phyloP scores from a whole-genome alignment of 345 rosid genomes.

The Isatis tinctoria region DNA sequence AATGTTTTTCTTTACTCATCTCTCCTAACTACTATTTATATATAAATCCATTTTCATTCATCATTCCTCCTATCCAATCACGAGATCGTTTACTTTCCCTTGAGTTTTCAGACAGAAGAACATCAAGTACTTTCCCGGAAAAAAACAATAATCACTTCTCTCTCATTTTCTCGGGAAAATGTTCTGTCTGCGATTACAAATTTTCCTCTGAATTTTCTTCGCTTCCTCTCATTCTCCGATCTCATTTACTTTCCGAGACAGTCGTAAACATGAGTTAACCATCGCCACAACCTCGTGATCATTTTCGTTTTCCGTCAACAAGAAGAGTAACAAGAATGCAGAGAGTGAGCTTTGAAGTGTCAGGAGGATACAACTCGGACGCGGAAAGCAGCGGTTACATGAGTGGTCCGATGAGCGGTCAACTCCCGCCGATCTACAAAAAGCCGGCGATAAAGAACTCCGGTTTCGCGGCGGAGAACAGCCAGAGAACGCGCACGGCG shows the following conservation, averaged over 20 bases:
- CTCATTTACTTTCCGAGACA: neutral
- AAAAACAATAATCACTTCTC: neutral
- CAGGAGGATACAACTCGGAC: slow-evolving; percentile 43
- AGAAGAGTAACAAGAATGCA: neutral
- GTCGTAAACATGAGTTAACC: neutral
- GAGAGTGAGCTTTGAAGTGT: slow-evolving; percentile 35
- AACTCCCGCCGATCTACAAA: slow-evolving; percentile 42
- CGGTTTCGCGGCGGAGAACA: slow-evolving; percentile 19
- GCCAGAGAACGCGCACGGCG: slow-evolving; percentile 14
- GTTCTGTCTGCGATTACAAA: neutral
- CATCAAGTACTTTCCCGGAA: slow-evolving; percentile 6
- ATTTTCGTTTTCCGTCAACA: neutral
- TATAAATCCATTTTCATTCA: neutral
- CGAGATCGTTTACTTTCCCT: slow-evolving; percentile 4
- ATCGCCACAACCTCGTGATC: neutral
- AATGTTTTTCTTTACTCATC: neutral
- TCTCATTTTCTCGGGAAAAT: slow-evolving; percentile 19
- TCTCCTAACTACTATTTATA: slow-evolving; percentile 10
- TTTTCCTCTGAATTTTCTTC: neutral
- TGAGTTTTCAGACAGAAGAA: neutral
- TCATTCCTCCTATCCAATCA: slow-evolving; percentile 11
- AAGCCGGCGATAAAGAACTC: slow-evolving; percentile 36
- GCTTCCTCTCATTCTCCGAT: slow-evolving; percentile 4
- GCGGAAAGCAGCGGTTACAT: slow-evolving; percentile 46
- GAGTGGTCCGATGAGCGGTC: slow-evolving; percentile 40